Evolutionary conservation across 2,329 filamentous ascomycete species (phyloP).

Genomic region (Curvularia eragrostidis): DNA sequence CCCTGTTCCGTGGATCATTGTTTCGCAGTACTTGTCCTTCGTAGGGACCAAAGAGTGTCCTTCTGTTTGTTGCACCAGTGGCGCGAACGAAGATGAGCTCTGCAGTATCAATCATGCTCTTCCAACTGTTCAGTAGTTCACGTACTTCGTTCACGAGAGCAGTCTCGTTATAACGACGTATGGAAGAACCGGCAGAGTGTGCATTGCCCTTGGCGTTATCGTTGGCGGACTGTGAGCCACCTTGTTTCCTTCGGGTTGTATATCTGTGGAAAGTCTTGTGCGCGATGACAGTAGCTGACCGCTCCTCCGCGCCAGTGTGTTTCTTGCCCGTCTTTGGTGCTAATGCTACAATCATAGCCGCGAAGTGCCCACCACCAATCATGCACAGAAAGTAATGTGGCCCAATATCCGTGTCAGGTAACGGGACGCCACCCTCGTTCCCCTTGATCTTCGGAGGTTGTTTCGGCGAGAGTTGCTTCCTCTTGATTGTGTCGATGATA

Average conservation of each 20-base stretch:
- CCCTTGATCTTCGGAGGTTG: slow-evolving; percentile 56
- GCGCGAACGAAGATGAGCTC: slow-evolving; percentile 89
- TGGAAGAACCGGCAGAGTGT: slow-evolving; percentile 87
- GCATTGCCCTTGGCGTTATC: slow-evolving; percentile 93
- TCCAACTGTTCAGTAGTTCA: slow-evolving; percentile 82
- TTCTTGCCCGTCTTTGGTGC: slow-evolving; percentile 79
- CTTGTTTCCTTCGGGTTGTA: slow-evolving; percentile 94
- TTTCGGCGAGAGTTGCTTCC: slow-evolving; percentile 77
- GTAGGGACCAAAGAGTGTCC: slow-evolving; percentile 89
- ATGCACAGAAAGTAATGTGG: slow-evolving; percentile 96
- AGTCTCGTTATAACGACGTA: slow-evolving; percentile 93
- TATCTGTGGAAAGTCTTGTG: slow-evolving; percentile 99
- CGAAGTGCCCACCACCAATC: slow-evolving; percentile 98
- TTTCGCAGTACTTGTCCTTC: slow-evolving; percentile 82
- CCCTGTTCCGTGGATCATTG: slow-evolving; percentile 80
- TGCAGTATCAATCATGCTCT: slow-evolving; percentile 79
- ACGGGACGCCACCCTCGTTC: slow-evolving; percentile 64
- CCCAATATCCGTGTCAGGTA: slow-evolving; percentile 66
- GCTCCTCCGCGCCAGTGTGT: slow-evolving; percentile 73
- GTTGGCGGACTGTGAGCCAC: slow-evolving; percentile 91
- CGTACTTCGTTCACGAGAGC: slow-evolving; percentile 90
- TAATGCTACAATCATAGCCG: slow-evolving; percentile 91
- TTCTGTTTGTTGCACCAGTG: slow-evolving; percentile 82
- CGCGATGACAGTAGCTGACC: slow-evolving; percentile 85
- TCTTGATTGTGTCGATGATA: slow-evolving; percentile 71